Percentiles rank a stretch among this genome's conserved stretches.
These are phyloP conservation scores for Calvatia gigantea DNA, from an alignment of 768 basidiomycete species.

Conservation along the genomic window DNA sequence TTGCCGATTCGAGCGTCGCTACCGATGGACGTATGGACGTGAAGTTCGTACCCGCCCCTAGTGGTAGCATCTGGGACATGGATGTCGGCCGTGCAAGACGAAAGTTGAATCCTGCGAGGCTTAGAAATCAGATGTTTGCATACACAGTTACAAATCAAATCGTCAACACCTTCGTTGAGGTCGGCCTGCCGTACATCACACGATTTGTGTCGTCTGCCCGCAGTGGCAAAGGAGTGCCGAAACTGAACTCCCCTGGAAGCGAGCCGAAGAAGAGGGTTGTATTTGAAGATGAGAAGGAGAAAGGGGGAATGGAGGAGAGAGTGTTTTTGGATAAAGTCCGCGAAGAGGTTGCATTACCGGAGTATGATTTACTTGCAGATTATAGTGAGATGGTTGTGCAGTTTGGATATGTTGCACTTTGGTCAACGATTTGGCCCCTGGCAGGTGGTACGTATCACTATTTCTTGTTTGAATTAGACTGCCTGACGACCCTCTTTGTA, in stretches of 20 bases:
- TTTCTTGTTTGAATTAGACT: neutral
- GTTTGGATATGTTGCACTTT: slow-evolving; percentile 89
- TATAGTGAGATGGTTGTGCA: slow-evolving; percentile 97
- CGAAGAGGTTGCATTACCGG: slow-evolving; percentile 72
- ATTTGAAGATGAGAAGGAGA: slow-evolving; percentile 65
- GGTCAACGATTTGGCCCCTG: slow-evolving; percentile 94
- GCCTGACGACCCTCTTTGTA: slow-evolving; percentile 14
- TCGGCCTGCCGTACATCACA: slow-evolving; percentile 76
- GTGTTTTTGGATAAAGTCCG: slow-evolving; percentile 79
- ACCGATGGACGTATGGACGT: slow-evolving; percentile 12
- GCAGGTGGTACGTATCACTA: slow-evolving; percentile 55
- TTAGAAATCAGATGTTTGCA: slow-evolving; percentile 92
- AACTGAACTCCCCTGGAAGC: slow-evolving; percentile 17
- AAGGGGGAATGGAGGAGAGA: slow-evolving; percentile 61
- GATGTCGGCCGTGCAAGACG: slow-evolving; percentile 45
- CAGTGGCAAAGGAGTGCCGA: slow-evolving; percentile 10
- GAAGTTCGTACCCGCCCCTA: slow-evolving; percentile 8
- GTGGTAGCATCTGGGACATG: slow-evolving; percentile 44
- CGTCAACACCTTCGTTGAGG: slow-evolving; percentile 71
- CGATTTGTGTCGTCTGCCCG: slow-evolving; percentile 50
- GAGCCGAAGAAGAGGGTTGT: slow-evolving; percentile 61
- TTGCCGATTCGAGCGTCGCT: slow-evolving; percentile 10
- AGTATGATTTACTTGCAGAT: slow-evolving; percentile 80
- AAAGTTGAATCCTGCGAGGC: slow-evolving; percentile 63
- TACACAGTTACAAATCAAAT: slow-evolving; percentile 88